Base-by-base conservation (phyloP, 2,329 filamentous ascomycete species). In the Neopestalotiopsis sp. region DNA sequence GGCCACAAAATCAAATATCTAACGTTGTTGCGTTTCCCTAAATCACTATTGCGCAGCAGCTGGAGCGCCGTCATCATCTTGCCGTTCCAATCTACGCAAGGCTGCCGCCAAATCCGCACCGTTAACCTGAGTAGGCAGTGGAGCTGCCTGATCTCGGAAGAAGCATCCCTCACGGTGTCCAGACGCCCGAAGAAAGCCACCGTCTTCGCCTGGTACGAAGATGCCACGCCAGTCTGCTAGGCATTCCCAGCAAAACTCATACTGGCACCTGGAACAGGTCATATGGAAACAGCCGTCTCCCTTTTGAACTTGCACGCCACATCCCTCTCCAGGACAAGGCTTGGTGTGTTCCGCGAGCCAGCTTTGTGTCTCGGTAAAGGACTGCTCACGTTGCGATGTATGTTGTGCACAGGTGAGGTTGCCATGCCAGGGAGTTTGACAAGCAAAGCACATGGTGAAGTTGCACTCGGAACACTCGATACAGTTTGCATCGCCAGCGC, bases 171-270 rank as follows among this genome's bases (percentile, higher is more conserved):
- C 71, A 6, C 53, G 42, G 49, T 74, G 73, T 6, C 61, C 71
- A 28, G 69, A 58, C 4, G 66, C 7, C 14, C 53, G 42, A 34
- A 73, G 69, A 34, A 66, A n/a, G 6, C 63, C 66, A 32, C n/a
- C 57, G 12, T 65, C 68, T 13, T 42, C 61, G 7, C 63, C 67
- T 13, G 20, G 63, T 32, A 64, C 65, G n/a, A 69, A 67, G 10
- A 75, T 72, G 1, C 64, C 65, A 13, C 38, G 62, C 73, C 74
- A 76, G 38, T 74, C 71, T n/a, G 74, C 74, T 13, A 76, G 62
- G 38, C 76, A 78, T 64, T 73, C 71, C 77, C 77, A 79, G 73
- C 77, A 78, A 67, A 78, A 72, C 66, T 70, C 65, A 42, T 34
- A 65, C 14, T 42, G 66, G 32, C 68, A 71, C 28, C 63, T 30